Evolutionary conservation across 1,139 yeast genomes (phyloP), one percentile per base, ranked within the genome.

Genomic region (Hyphopichia khmerensis): DNA sequence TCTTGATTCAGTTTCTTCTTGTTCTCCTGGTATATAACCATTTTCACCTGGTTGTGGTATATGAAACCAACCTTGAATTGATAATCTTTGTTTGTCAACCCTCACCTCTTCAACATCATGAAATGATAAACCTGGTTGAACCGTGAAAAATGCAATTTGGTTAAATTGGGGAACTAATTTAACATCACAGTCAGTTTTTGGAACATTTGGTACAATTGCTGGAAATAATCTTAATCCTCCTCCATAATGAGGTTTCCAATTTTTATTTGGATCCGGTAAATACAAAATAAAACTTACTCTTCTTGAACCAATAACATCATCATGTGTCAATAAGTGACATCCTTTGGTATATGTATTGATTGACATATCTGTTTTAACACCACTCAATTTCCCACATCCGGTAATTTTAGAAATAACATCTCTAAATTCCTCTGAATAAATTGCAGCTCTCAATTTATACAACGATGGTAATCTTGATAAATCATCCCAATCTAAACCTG

Each of bases 1-100:
- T 51, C 80, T 78, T 1, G 88, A 84, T 48, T 84, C 91, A 1
- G 87, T 81, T 42, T 69, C 80, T 52, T 84, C 91, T 57, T 87
- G 88, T 57, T 87, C 96, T 6, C 93, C 95, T 21, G 80, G 81
- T 35, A 82, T 76, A 56, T 64, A 91, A 0, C 97, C 98, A 32
- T 79, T 82, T 63, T 95, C 99, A 11, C 96, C 97, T 9, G 69
- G 72, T 59, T 93, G 99, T 2, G 99, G 99, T 39, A 91, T 88
- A 61, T 95, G 99, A 61, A 93, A 95, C 99, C 99, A 95, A 0
- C 99, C 99, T 58, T 93, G 96, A 47, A 95, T 88, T 1, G 96
- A 87, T 38, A 93, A 69, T 55, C 99, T 75, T 49, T 90, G 95
- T 57, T 84, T 87, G 55, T 90, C 95, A 2, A 84, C 96, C 49